Evolutionary conservation across 805 yeast species (phyloP), one percentile per base, ranked within the genome.

Genomic region (Pichia nakasei): DNA sequence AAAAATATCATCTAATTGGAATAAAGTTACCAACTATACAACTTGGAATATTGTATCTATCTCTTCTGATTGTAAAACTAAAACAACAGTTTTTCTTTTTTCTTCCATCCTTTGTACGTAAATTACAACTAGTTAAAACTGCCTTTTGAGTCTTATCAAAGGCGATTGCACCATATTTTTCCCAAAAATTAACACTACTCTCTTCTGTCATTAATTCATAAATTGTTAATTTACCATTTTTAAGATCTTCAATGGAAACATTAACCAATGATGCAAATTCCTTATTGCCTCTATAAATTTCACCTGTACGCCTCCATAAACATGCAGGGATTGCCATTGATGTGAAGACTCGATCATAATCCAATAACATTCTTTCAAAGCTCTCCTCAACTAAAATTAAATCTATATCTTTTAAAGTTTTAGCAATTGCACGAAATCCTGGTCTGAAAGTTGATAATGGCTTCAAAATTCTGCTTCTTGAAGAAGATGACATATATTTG

Each of bases 251-350:
- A 2, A 91, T 86, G 24, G 79, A 75, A 21, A 86, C 95, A 19
- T 88, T 95, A 2, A 91, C 96, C 44, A 91, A 63, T 1, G 89
- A 83, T 0, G 97, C 97, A 74, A 91, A 91, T 60, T 91, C 97
- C 59, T 89, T 88, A 62, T 91, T 91, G 0, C 96, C 97, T 48
- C 97, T 65, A 55, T 86, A 91, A 4, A 91, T 91, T 53, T 91
- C 97, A 2, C 97, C 97, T 0, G 97, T 89, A 54, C 97, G 80
- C 59, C 97, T 69, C 97, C 97, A 91, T 24, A 91, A 69, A 64
- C 97, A 91, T 1, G 97, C 96, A 2, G 97, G 97, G 48, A 91
- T 87, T 7, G 97, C 96, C 96, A 91, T 88, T 4, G 95, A 83
- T 0, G 97, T 88, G 65, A 91, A 91, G 4, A 91, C 96, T 31